These are phyloP conservation scores for Colletotrichum noveboracense DNA, from an alignment of 2,329 filamentous ascomycete species.

Conservation along the genomic window DNA sequence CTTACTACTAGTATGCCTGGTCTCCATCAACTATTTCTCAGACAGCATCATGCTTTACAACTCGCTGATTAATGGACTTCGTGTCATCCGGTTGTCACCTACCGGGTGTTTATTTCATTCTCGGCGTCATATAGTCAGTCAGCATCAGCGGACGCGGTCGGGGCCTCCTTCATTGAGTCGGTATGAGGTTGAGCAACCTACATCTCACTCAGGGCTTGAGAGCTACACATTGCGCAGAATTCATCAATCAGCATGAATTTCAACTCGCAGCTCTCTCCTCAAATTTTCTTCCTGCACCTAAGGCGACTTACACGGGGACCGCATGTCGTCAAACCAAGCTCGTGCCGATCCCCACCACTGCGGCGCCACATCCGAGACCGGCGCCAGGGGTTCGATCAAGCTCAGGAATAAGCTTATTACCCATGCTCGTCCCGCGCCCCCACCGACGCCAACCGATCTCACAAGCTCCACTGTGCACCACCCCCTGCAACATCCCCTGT, in stretches of 20 bases:
- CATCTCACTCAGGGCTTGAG: fast-evolving
- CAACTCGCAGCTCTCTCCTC: fast-evolving
- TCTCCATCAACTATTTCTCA: fast-evolving
- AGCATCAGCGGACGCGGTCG: fast-evolving
- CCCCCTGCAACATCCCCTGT: not conserved
- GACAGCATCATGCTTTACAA: fast-evolving
- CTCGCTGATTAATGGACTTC: fast-evolving
- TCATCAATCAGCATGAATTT: fast-evolving
- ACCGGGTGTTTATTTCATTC: fast-evolving
- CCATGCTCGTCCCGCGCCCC: not conserved
- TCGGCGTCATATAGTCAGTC: not conserved
- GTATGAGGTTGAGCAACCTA: not conserved
- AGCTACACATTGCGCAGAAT: fast-evolving
- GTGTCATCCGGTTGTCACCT: fast-evolving
- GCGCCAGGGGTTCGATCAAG: fast-evolving
- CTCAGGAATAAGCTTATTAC: not conserved
- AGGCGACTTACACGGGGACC: not conserved
- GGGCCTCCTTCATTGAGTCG: too few relatives aligned
- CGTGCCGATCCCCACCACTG: not conserved
- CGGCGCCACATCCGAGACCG: not conserved
- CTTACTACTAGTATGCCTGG: too few relatives aligned
- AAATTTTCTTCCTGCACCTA: not conserved
- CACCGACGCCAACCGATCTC: not conserved
- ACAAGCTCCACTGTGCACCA: fast-evolving
- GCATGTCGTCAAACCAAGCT: not conserved